Evolutionary conservation across 2,329 filamentous ascomycete species (phyloP), one percentile per base, ranked within the genome.

Genomic region (Ophiostoma novo-ulmi): DNA sequence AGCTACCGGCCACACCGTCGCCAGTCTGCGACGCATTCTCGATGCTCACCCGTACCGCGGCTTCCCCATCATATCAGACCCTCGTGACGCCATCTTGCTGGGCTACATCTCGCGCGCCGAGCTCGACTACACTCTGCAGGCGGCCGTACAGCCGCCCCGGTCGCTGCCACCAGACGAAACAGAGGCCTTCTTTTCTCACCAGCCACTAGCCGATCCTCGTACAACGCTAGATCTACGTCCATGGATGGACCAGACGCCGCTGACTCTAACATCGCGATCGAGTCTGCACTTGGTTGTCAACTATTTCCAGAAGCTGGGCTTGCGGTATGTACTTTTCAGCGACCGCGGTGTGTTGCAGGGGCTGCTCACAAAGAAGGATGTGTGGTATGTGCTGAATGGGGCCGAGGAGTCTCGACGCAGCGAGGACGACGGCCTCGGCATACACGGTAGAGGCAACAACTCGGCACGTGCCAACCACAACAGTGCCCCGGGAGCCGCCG

Each of bases 211-310:
- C 0, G 92, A 97, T 76, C 91, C 92, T 0, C 83, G 85, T 26
- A 85, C 88, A 20, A 93, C 90, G 0, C 87, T 99, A 55, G 95
- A 99, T 80, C 85, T 99, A 13, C 85, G 94, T 8, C 94, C 94
- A 2, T 99, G 95, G 95, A 97, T 99, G 93, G 95, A 99, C 79
- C 94, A 97, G 79, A 99, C 95, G 0, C 95, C 95, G 0, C 91
- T 99, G 66, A 98, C 95, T 0, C 84, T 98, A 22, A 91, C 93
- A 61, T 89, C 88, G 31, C 87, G 89, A 73, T 89, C 89, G 20
- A 90, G 85, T 72, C 88, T 99, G 72, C 89, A 94, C 77, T 86
- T 98, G n/a, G 92, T 92, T 3, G 89, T 96, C 35, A 89, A 87
- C 71, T 96, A 99, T 85, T 98, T 99, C 80, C 93, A 97, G 81